Conservation (phyloP, 2,329 filamentous ascomycete species). For the Achaetomium macrosporum region DNA sequence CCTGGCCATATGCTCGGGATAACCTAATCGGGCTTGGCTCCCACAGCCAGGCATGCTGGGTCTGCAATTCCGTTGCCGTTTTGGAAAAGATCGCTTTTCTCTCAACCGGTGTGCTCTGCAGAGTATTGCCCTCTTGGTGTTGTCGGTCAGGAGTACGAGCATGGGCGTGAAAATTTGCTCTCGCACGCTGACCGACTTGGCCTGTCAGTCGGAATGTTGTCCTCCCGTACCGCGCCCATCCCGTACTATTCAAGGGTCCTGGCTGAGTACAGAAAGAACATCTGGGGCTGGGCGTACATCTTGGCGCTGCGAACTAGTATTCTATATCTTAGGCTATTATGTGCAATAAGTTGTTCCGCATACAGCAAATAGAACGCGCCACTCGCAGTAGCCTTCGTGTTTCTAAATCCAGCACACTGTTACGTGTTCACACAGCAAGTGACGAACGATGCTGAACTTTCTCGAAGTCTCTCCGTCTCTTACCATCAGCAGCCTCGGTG, state of each 20-base stretch:
- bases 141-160: background rate
- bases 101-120: background rate
- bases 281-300: background rate
- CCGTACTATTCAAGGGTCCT: background rate
- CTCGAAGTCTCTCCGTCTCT: background rate
- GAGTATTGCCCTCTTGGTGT: background rate
- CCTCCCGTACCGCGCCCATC: background rate
- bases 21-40: background rate
- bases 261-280: background rate
- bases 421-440: constrained; percentile 9
- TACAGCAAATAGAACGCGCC: background rate
- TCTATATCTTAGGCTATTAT: constrained; percentile 8
- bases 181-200: background rate
- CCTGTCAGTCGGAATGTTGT: constrained; percentile 9
- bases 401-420: constrained; percentile 9
- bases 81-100: background rate
- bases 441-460: background rate
- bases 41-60: no score
- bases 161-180: background rate
- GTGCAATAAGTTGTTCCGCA: background rate
- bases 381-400: background rate
- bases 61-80: background rate
- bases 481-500: background rate
- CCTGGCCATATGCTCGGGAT: no score
- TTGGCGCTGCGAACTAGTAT: constrained; percentile 7